Evolutionary conservation across 164 flowering plant genomes (phyloP).

Genomic region (Chimonanthus salicifolius): DNA sequence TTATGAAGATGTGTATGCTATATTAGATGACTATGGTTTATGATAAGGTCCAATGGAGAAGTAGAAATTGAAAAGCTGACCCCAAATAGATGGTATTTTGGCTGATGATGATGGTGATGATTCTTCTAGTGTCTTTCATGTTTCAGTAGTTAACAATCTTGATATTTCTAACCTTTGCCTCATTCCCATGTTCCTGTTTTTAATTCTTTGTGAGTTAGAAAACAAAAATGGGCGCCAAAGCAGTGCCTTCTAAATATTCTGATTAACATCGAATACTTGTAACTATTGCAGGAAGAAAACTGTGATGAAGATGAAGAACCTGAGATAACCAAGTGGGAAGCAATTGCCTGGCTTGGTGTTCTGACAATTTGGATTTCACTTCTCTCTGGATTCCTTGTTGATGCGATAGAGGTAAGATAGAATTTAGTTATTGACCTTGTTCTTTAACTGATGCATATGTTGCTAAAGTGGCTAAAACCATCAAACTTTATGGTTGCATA

Average conservation of each 20-base stretch:
- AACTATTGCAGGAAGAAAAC: constrained; percentile 28
- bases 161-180: background rate
- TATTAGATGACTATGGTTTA: too few relatives aligned
- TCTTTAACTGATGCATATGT: background rate
- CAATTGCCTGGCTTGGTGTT: constrained; percentile 54
- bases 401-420: constrained; percentile 53
- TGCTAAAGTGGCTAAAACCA: background rate
- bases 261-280: background rate
- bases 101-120: background rate
- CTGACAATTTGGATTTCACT: constrained; percentile 54
- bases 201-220: background rate
- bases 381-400: constrained; percentile 68
- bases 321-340: constrained; percentile 57
- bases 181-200: background rate
- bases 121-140: background rate
- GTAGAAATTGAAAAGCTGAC: background rate
- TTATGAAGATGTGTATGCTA: too few relatives aligned
- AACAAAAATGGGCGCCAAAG: background rate
- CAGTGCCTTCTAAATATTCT: background rate
- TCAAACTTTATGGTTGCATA: too few relatives aligned
- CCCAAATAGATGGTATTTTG: too few relatives aligned
- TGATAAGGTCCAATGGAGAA: too few relatives aligned
- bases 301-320: constrained; percentile 35
- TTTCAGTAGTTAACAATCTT: background rate
- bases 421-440: background rate